phyloP scores from a whole-genome alignment of 768 basidiomycete genomes.

The Termitomyces sp. region DNA sequence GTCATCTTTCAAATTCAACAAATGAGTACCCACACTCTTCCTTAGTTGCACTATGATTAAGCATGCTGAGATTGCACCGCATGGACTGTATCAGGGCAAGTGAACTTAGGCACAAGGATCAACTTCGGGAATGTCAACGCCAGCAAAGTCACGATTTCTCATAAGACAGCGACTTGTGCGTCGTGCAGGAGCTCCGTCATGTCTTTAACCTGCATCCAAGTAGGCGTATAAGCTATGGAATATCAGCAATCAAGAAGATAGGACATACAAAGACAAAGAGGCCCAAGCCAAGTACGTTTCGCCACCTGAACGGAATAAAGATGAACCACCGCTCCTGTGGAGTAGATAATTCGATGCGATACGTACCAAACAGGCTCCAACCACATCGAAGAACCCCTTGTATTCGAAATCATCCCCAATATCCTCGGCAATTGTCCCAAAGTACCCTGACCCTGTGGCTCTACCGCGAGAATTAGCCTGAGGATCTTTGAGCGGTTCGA shows the following conservation, averaged over 20 bases:
- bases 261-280: slow-evolving; percentile 61
- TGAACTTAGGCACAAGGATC: slow-evolving; percentile 49
- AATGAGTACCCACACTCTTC: too few relatives aligned
- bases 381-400: slow-evolving; percentile 55
- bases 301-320: slow-evolving; percentile 40
- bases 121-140: slow-evolving; percentile 52
- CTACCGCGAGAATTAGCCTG: slow-evolving; percentile 34
- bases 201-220: slow-evolving; percentile 48
- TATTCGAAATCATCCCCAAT: slow-evolving; percentile 25
- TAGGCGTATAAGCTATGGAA: background rate
- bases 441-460: slow-evolving; percentile 14
- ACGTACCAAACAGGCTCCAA: slow-evolving; percentile 72
- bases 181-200: slow-evolving; percentile 62
- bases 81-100: background rate
- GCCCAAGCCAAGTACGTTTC: slow-evolving; percentile 66
- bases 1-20: too few relatives aligned
- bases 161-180: slow-evolving; percentile 68
- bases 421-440: slow-evolving; percentile 16
- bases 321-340: background rate
- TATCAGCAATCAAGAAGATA: background rate
- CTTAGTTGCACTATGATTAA: background rate
- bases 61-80: background rate
- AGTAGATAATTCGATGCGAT: background rate
- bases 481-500: slow-evolving; percentile 42
- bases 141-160: slow-evolving; percentile 67